phyloP scores from a whole-genome alignment of 257 asterid species.

The Parsonsia alboflavescens region DNA sequence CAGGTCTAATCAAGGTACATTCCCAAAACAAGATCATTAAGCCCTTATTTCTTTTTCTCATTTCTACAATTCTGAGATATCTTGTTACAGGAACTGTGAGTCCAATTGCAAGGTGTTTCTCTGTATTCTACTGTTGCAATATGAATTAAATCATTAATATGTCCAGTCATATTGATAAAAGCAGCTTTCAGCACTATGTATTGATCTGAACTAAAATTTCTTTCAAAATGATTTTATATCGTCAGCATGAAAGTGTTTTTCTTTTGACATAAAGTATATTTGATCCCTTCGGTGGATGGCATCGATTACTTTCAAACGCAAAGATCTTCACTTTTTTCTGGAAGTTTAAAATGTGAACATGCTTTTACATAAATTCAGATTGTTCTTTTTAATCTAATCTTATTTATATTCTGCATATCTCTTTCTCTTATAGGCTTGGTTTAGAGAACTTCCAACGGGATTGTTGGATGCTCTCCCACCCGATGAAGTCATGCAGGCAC shows the following conservation, averaged over 20 bases:
- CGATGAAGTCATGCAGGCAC: conserved; percentile 68
- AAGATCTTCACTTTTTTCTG: neutral
- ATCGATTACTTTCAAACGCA: neutral
- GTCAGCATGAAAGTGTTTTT: neutral
- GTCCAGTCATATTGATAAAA: neutral
- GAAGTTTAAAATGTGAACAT: neutral
- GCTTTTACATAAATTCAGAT: neutral
- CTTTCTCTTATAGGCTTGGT: conserved; percentile 53
- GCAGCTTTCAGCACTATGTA: neutral
- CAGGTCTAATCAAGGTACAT: conserved; percentile 40
- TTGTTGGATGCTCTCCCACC: conserved; percentile 71
- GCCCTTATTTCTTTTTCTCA: neutral
- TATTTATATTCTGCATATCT: neutral
- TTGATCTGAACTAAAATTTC: neutral
- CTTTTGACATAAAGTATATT: neutral
- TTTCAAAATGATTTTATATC: neutral
- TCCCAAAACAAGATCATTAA: neutral
- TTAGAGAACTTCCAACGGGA: conserved; percentile 82
- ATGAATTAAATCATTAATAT: too few relatives aligned
- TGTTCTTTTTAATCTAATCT: neutral
- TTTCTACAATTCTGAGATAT: neutral
- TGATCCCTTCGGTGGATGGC: neutral
- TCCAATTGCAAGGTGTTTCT: neutral
- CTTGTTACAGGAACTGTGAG: neutral
- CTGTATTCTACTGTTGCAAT: neutral